Percentiles rank a stretch among this genome's conserved stretches.
phyloP scores from a whole-genome alignment of 495 filamentous ascomycete genomes.

The Aspergillus bridgeri region DNA sequence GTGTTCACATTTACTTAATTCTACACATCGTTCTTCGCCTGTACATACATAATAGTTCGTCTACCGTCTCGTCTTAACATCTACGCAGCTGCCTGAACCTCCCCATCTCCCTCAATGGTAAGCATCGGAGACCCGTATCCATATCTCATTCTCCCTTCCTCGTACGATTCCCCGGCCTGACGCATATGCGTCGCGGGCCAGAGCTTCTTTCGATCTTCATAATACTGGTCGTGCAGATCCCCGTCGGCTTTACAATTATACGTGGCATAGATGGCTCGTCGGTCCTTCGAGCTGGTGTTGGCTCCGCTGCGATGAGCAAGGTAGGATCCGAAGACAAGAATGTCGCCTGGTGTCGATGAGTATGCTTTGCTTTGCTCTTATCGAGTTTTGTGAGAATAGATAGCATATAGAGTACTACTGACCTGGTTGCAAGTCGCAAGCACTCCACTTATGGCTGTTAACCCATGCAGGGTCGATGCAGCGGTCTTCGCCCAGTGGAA shows the following conservation, averaged over 20 bases:
- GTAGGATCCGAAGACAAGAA: constrained; percentile 44
- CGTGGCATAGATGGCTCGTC: constrained; percentile 43
- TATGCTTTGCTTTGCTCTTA: no score
- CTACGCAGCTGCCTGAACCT: constrained; percentile 13
- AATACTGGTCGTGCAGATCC: constrained; percentile 42
- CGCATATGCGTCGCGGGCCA: constrained; percentile 46
- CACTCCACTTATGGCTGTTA: constrained; percentile 34
- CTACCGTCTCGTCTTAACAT: no score
- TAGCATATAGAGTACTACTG: not conserved
- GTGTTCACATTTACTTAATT: no score
- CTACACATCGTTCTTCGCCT: no score
- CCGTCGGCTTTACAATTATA: constrained; percentile 44
- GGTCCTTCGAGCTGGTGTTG: constrained; percentile 36
- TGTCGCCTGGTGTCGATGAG: constrained; percentile 25
- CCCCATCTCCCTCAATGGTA: constrained; percentile 25
- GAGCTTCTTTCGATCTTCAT: constrained; percentile 36
- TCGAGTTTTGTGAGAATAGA: no score
- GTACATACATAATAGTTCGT: no score
- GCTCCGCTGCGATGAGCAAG: constrained; percentile 42
- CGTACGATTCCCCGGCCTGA: constrained; percentile 35
- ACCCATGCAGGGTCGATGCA: constrained; percentile 41
- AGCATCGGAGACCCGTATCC: constrained; percentile 43
- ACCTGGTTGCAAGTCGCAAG: constrained; percentile 40
- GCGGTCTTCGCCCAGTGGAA: constrained; percentile 37
- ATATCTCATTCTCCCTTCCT: constrained; percentile 36